Base-by-base conservation (phyloP, 1,139 yeast species). In the Sugiyamaella grinbergsii region DNA sequence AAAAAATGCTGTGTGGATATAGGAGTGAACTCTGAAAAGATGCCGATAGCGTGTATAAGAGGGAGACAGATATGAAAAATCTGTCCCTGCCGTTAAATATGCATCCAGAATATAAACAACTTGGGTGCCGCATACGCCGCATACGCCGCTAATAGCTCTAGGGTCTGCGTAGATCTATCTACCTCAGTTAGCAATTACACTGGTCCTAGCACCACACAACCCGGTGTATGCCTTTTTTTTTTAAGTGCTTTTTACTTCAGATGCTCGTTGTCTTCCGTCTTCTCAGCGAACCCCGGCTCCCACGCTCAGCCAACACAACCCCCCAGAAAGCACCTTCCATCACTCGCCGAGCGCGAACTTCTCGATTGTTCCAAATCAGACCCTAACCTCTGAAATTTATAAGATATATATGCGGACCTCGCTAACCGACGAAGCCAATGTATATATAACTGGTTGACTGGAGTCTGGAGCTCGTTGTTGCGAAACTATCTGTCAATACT, bases 301-400 rank as follows among this genome's bases (percentile, higher is more conserved):
- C n/a, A n/a, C n/a, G n/a, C n/a, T n/a, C n/a, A n/a, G n/a, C n/a
- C n/a, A n/a, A n/a, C n/a, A n/a, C n/a, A n/a, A n/a, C n/a, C n/a
- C n/a, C n/a, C n/a, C n/a, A n/a, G n/a, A n/a, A n/a, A 26, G 31
- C 37, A 11, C 37, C 20, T 11, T 10, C 33, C 24, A 26, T 6
- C n/a, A 4, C 6, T n/a, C 33, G 5, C 37, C 37, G 11, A 32
- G 18, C 15, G 15, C 18, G 5, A 19, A 13, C 19, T 43, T 43
- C 47, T 23, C 31, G 47, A 43, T 43, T 11, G 41, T 43, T 43
- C 47, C 18, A 43, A 43, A 43, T 24, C 5, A 13, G 19, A 31
- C 47, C 47, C 47, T 43, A 43, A 43, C 47, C 47, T 42, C 45
- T 38, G 38, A 16, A 15, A 19, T 22, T 22, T 13, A 8, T 2